A percentile compares a stretch with the other conserved stretches of the same genome.
Conservation (phyloP, 306 rosid genomes). For the Parietaria judaica region DNA sequence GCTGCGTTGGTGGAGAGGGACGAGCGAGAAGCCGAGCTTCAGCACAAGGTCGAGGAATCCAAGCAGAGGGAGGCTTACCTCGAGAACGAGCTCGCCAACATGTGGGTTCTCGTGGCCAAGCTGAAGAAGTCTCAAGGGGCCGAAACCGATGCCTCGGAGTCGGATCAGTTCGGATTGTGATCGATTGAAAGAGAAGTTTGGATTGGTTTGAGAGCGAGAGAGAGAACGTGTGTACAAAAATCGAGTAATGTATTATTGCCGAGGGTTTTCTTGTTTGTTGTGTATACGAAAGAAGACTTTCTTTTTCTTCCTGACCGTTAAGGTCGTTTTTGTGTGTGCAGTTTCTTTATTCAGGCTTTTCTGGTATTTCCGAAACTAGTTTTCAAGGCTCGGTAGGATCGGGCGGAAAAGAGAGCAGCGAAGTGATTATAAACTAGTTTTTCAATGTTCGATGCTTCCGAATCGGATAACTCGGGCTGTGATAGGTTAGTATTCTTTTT, state of each 20-base stretch:
- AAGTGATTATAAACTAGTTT: too few species aligned
- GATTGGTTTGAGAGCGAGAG: constrained; percentile 40
- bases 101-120: constrained; percentile 99
- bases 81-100: constrained; percentile 95
- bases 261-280: constrained; percentile 9
- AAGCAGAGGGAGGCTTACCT: constrained; percentile 87
- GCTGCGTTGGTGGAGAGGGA: constrained; percentile 65
- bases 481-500: too few species aligned
- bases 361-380: too few species aligned
- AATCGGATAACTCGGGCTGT: too few species aligned
- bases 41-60: constrained; percentile 72
- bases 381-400: too few species aligned
- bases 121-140: constrained; percentile 68
- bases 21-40: constrained; percentile 73
- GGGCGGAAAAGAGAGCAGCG: too few species aligned
- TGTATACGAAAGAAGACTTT: background rate
- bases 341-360: too few species aligned
- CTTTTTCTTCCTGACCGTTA: constrained; percentile 6
- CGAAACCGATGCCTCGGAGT: constrained; percentile 59
- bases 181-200: constrained; percentile 25
- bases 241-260: constrained; percentile 17
- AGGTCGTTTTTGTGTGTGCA: background rate
- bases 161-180: constrained; percentile 50
- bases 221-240: constrained; percentile 28
- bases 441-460: too few species aligned